Percentiles rank a stretch among this genome's conserved stretches.
phyloP scores from a whole-genome alignment of 352 stramenopile species.

The Pythium monospermum region DNA sequence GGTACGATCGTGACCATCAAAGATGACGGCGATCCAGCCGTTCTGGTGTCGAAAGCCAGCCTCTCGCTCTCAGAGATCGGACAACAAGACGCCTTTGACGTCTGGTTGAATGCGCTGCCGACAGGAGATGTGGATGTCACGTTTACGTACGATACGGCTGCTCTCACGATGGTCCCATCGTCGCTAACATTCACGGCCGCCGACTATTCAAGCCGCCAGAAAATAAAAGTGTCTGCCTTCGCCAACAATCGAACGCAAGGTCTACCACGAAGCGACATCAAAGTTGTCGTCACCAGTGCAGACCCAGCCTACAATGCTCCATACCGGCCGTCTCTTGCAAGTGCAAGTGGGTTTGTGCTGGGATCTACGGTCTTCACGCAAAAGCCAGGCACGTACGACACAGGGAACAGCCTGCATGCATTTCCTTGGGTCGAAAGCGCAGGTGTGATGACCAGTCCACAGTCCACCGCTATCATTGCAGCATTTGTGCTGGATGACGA shows the following conservation, averaged over 20 bases:
- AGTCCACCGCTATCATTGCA: slow-evolving; percentile 13
- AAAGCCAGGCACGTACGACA: slow-evolving; percentile 40
- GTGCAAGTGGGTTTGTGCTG: slow-evolving; percentile 29
- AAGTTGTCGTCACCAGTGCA: slow-evolving; percentile 25
- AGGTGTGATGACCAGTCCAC: slow-evolving; percentile 49
- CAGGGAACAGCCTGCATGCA: slow-evolving; percentile 41
- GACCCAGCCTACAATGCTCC: slow-evolving; percentile 37
- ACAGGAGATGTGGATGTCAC: slow-evolving; percentile 33
- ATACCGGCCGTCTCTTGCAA: slow-evolving; percentile 20
- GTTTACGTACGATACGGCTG: slow-evolving; percentile 6
- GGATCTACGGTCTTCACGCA: slow-evolving; percentile 45
- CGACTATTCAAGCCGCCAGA: slow-evolving; percentile 38
- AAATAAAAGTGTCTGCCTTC: slow-evolving; percentile 27
- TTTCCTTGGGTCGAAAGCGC: slow-evolving; percentile 41
- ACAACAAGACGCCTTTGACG: slow-evolving; percentile 40
- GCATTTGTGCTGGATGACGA: slow-evolving; percentile 55
- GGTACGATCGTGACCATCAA: slow-evolving; percentile 62
- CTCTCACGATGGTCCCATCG: slow-evolving; percentile 16
- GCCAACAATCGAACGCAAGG: slow-evolving; percentile 32
- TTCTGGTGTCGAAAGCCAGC: slow-evolving; percentile 61
- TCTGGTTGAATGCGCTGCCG: slow-evolving; percentile 49
- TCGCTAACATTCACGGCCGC: slow-evolving; percentile 35
- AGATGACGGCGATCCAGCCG: slow-evolving; percentile 55
- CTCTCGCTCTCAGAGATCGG: slow-evolving; percentile 66
- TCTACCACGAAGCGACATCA: slow-evolving; percentile 32